Base-by-base conservation (phyloP, 768 basidiomycete genomes). In the Russula brevipes region DNA sequence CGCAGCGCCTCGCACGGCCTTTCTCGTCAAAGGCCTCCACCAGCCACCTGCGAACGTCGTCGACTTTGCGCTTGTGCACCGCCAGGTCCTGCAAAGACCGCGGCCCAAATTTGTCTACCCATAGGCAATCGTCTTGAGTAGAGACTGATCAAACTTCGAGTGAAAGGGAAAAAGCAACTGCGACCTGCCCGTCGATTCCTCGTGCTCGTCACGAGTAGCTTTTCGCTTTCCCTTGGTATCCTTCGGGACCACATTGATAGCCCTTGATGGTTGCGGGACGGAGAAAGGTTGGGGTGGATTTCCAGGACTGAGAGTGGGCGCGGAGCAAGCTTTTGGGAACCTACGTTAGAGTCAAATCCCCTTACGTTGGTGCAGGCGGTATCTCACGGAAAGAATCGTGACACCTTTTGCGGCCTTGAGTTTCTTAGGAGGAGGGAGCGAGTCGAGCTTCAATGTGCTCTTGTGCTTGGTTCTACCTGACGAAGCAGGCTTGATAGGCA, bases 61-160 rank as follows among this genome's bases (percentile, higher is more conserved):
- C 85, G 0, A 93, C 84, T 72, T 93, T 94, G 30, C 81, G 81
- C 59, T 84, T 81, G 74, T 95, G 89, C 41, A 94, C 87, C 3
- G 89, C 89, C 8, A 94, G 76, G 44, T 91, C 85, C 45, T 81
- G 84, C 85, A 91, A 55, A 2, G 63, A 69, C 17, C 52, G 44
- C 1, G 76, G 76, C 46, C 69, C 73, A 59, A 73, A 74, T 52
- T 54, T 70, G 51, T 77, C 76, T 1, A 75, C 71, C 76, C 76
- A 77, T 17, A 76, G 63, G 5, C 57, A 36, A 19, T 61, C 61
- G 11, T 64, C 72, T 66, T 53, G 36, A 60, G 10, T 5, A 52
- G 11, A 12, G 16, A 30, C 31, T 17, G 7, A 36, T 41, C 45
- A 35, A 41, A 56, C 47, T 31, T 46, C 46, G 17, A 51, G 24